Conservation (phyloP, 148 eudicot genomes). For the Camellia granthamiana region DNA sequence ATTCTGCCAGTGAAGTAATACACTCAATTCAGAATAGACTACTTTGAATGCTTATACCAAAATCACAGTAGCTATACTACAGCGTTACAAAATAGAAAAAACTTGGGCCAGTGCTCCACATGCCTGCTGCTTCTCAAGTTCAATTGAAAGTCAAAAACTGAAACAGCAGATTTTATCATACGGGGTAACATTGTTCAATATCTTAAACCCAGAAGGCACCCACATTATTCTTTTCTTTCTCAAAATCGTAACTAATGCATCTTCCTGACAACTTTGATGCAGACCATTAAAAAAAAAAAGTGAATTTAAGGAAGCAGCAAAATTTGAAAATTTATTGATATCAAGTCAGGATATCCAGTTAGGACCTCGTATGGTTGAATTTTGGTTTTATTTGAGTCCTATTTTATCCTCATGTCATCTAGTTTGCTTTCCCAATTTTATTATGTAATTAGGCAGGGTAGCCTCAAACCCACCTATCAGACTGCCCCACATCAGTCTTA, state of each 20-base stretch:
- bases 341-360: neutral
- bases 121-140: neutral
- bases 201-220: neutral
- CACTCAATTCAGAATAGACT: constrained; percentile 1
- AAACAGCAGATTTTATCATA: too few relatives aligned
- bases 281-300: neutral
- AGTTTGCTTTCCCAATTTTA: neutral
- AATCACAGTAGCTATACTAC: neutral
- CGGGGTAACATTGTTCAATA: neutral
- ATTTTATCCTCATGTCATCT: neutral
- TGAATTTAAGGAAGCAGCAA: neutral
- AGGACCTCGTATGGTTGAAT: neutral
- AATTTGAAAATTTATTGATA: neutral
- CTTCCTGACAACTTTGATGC: neutral
- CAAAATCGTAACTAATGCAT: neutral
- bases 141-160: neutral
- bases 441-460: neutral
- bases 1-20: constrained; percentile 46
- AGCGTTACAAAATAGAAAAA: neutral
- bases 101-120: neutral
- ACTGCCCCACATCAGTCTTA: neutral
- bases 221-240: neutral
- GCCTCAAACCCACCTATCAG: neutral
- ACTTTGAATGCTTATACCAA: neutral
- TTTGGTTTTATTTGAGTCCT: neutral